phyloP scores from a whole-genome alignment of 176 grass and related monocot genomes.

The Carex myosuroides region DNA sequence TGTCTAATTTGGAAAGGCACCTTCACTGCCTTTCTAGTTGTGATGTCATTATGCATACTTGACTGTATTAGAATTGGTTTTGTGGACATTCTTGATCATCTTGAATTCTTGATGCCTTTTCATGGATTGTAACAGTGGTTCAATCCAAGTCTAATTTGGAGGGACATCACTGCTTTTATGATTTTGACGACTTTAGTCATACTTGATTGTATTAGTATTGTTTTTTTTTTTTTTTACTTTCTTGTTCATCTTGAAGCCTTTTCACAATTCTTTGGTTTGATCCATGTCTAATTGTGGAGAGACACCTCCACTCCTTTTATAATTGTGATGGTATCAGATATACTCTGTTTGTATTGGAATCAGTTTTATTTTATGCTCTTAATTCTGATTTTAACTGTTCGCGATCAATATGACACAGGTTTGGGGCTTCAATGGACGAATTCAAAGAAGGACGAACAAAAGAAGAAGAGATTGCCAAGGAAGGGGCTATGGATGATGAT shows the following conservation, averaged over 20 bases:
- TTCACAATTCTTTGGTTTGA: background rate
- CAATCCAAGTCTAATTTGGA: background rate
- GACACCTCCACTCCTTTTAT: background rate
- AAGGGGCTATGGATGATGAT: constrained; percentile 41
- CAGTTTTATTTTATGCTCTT: background rate
- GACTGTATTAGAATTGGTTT: background rate
- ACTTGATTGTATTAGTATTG: background rate
- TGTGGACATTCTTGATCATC: background rate
- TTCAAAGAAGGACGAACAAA: constrained; percentile 29
- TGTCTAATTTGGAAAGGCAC: background rate
- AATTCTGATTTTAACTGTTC: background rate
- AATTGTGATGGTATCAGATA: background rate
- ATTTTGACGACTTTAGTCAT: background rate
- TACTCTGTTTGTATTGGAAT: background rate
- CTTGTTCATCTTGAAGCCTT: background rate
- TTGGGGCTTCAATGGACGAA: constrained; percentile 53
- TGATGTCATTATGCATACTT: background rate
- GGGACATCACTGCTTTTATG: background rate
- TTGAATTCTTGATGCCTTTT: background rate
- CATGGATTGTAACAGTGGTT: background rate
- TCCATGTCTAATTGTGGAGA: background rate
- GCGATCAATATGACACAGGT: constrained; percentile 13
- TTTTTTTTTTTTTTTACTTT: background rate
- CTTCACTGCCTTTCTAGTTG: background rate
- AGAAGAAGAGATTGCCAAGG: constrained; percentile 32